Evolutionary conservation across 116 monocot species (phyloP), one percentile per base, ranked within the genome.

Genomic region (Trichopus zeylanicus): DNA sequence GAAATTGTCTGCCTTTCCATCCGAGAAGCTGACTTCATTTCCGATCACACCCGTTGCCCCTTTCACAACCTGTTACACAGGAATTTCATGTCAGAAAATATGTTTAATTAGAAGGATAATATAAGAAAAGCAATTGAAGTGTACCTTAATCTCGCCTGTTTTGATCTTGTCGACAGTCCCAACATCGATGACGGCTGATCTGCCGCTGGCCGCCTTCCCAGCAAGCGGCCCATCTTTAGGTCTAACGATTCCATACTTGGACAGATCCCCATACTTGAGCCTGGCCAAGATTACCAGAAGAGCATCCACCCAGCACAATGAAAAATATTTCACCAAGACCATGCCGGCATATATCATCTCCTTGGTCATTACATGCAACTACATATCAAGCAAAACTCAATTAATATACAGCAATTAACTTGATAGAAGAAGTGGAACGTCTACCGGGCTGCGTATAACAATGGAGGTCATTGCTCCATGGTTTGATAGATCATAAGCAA

Each of bases 311-410:
- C 67, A 15, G 1, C 21, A 20, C 3, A 61, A 0, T 13, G 75
- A 64, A 1, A 75, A 19, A 24, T 69, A 46, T 56, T 64, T 48
- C 25, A 46, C 23, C 9, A 75, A 46, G 6, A 37, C 57, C 75
- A 75, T 75, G 9, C 69, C 75, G 39, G 64, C 6, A 47, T 51
- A 28, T 29, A 64, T 53, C 59, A 68, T 34, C 37, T 68, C 75
- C 25, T 59, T 75, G 5, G 58, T 69, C 63, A 75, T 64, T 10
- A 75, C 62, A 59, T 75, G 68, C 0, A 75, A 12, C 75, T n/a
- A n/a, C n/a, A n/a, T 75, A 34, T 56, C 32, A 19, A 26, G 10
- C 11, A 9, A 4, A 7, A 53, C 7, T 11, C 28, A 27, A 26
- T 11, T 1, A 27, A 2, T 26, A 53, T 15, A 53, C 28, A 0